These are phyloP conservation scores for Botrytis cinerea DNA, from an alignment of 2,329 filamentous ascomycete species.

Conservation along the genomic window DNA sequence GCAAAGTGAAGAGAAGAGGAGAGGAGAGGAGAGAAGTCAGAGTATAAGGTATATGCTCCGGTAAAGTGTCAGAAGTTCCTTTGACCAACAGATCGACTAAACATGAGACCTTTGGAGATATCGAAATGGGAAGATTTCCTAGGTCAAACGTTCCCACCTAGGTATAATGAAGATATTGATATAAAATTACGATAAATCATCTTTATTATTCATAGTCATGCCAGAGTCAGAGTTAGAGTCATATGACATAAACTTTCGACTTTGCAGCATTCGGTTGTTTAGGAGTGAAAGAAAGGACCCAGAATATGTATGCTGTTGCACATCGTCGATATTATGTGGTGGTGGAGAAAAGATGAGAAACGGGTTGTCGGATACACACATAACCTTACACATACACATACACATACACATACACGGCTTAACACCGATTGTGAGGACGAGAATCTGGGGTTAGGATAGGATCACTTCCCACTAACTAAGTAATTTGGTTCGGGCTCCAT, in stretches of 20 bases:
- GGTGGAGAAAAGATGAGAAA: neutral
- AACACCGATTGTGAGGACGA: neutral
- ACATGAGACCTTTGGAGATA: neutral
- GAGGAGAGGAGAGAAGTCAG: neutral
- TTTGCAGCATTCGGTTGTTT: neutral
- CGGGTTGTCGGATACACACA: neutral
- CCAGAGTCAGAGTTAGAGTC: neutral
- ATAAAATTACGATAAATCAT: neutral
- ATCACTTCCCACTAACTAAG: neutral
- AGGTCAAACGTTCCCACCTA: neutral
- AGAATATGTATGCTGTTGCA: too few relatives aligned
- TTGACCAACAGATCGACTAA: neutral
- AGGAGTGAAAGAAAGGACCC: neutral
- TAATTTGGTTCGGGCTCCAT: neutral
- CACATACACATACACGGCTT: neutral
- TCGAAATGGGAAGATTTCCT: neutral
- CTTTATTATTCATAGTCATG: neutral
- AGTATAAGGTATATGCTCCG: neutral
- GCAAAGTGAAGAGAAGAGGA: neutral
- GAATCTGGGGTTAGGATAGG: neutral
- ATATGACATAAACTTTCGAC: neutral
- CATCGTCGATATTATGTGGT: neutral
- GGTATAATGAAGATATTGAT: neutral
- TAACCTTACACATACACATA: neutral
- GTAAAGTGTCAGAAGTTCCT: neutral